Evolutionary conservation across 1,139 yeast genomes (phyloP), one percentile per base, ranked within the genome.

Genomic region (Meyerozyma sp.): DNA sequence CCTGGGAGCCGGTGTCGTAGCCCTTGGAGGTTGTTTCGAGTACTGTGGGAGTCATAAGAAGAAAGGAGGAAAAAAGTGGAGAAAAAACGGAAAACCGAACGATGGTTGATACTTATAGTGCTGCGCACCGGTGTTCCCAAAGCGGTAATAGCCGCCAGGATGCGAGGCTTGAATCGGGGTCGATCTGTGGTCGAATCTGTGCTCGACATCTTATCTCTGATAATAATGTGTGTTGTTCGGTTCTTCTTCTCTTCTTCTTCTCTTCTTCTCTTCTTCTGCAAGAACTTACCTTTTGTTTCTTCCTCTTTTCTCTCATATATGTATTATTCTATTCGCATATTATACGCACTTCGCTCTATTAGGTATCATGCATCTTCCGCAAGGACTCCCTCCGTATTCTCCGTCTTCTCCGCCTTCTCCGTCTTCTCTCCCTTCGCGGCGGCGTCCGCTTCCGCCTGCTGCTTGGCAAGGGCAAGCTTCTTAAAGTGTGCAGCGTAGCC

Each of bases 401-500:
- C 36, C 4, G 36, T 32, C 36, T 14, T 32, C 25, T 32, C 36
- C n/a, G 3, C 25, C 32, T 29, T 11, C 8, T 8, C 32, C 34
- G n/a, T 13, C 10, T 9, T 16, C 26, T 18, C 26, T 5, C 42
- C 28, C 8, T 37, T 43, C 5, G 48, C 59, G 34, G 55, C 47
- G 9, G 46, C 49, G 11, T 42, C 46, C 8, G 50, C 53, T 29
- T 45, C 51, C 10, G 39, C 41, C 4, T 43, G 53, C 8, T 53
- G 67, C 47, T 62, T 61, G 40, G 61, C 64, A 27, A 44, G 58
- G 3, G 66, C 68, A 42, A 63, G 41, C 40, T 58, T 45, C 52
- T 56, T 66, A 52, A 68, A 64, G 55, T 62, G 53, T 0, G 85
- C 84, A 41, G 74, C 73, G 59, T 77, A 82, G 36, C 89, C 85